Base-by-base conservation (phyloP, 2,329 filamentous ascomycete genomes). In the Colletotrichum graminicola region DNA sequence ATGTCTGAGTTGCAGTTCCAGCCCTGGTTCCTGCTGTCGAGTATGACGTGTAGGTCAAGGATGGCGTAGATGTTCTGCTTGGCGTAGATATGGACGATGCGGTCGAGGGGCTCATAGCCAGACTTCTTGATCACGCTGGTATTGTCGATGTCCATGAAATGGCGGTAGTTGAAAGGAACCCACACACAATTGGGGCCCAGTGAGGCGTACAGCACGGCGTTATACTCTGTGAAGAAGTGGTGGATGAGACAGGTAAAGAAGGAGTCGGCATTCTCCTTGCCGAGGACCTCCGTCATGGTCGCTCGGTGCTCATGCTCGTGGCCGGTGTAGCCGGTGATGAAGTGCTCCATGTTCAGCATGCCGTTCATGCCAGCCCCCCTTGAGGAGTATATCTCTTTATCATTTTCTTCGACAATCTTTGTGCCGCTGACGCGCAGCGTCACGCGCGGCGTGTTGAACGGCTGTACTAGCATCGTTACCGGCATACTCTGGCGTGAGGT, bases 101-200 rank as follows among this genome's bases (percentile, higher is more conserved):
- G 80, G 73, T 88, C 86, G 2, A 88, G 75, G 49, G 82, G 82
- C 68, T 83, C 82, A 72, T 88, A 87, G 0, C 86, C 86, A 7
- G 79, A 78, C 21, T 81, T 73, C 74, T 86, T 87, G 11, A 87
- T 76, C 0, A 85, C 82, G 14, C 81, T 76, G 0, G 86, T 86
- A 69, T 87, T 84, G 77, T 84, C 80, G 61, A 87, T 84, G 72
- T 88, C 85, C 68, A 86, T 84, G 43, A 88, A 87, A 72, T 88
- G 86, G 0, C 85, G 84, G 75, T 90, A 89, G 76, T 91, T 91
- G 78, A 91, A n/a, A n/a, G n/a, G n/a, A n/a, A n/a, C n/a, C n/a
- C n/a, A n/a, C n/a, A n/a, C n/a, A n/a, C n/a, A n/a, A n/a, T n/a
- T n/a, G n/a, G n/a, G n/a, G 0, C 87, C 87, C 3, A 88, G 75